A percentile compares a stretch with the other conserved stretches of the same genome.
Conservation (phyloP, 225 moss, liverwort and hornwort species). For the Polytrichum formosum region DNA sequence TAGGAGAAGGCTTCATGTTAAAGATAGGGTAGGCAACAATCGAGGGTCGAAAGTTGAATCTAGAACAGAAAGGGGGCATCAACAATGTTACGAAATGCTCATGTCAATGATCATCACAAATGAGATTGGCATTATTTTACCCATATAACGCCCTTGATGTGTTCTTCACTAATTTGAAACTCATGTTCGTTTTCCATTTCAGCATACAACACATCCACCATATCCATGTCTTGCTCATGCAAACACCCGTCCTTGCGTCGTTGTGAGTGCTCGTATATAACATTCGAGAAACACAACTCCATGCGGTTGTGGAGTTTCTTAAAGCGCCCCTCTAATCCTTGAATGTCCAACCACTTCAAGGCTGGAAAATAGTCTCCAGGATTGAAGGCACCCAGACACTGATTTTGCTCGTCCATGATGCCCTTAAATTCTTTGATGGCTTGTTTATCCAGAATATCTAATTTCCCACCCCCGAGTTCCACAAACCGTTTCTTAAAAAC, state of each 20-base stretch:
- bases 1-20: no score
- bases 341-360: constrained; percentile 17
- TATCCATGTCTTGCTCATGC: constrained; percentile 11
- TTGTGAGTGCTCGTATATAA: constrained; percentile 13
- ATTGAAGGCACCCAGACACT: constrained; percentile 8
- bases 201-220: constrained; percentile 15
- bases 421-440: background rate
- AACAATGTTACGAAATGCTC: no score
- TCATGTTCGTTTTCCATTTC: background rate
- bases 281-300: constrained; percentile 12
- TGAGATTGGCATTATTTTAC: background rate
- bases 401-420: background rate
- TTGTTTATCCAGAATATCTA: background rate
- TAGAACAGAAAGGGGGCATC: no score
- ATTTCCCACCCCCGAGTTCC: background rate
- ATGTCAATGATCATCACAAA: no score
- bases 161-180: constrained; percentile 10
- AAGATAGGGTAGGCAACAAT: no score
- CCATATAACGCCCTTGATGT: constrained; percentile 11
- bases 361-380: constrained; percentile 11
- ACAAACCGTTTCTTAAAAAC: background rate
- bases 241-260: background rate
- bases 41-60: no score
- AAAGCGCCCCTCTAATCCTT: constrained; percentile 9
- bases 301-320: constrained; percentile 2